Base-by-base conservation (phyloP, 805 yeast species). In the Yamadazyma nakazawae region DNA sequence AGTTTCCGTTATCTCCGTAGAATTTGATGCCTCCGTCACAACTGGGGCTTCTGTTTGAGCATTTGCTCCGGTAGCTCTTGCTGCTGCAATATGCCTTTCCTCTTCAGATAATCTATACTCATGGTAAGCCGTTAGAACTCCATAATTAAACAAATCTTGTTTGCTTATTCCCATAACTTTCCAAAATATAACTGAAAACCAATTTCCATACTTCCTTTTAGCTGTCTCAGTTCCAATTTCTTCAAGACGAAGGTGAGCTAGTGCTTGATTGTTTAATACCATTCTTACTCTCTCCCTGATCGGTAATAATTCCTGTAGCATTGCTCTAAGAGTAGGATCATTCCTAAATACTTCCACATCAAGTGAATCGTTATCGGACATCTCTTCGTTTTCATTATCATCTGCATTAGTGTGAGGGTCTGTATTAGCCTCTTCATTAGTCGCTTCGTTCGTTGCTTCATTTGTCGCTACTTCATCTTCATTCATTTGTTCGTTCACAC, bases 91-190 rank as follows among this genome's bases (percentile, higher is more conserved):
- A 16, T 16, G 16, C 19, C 48, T 36, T 24, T 51, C 31, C 21
- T 49, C 54, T 37, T 53, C 53, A 4, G 44, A 53, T 11, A 49
- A 17, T 34, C 60, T 30, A 40, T 48, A 53, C 28, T 46, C 46
- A 28, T 48, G 54, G 31, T 54, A 53, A 10, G 51, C 34, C 10
- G 52, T 54, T 16, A 58, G 21, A 26, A 81, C 80, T 13, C 77
- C 79, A 67, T 80, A 76, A 58, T 79, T 68, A 55, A 71, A 74
- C 44, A 83, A 54, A 50, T 82, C 81, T 8, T 59, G 53, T 41
- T 57, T 67, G 2, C 73, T 55, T 31, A 83, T 69, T 0, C 86
- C 85, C 83, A 83, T 78, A 4, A 78, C 21, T 34, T 59, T 60
- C 85, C 86, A 82, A 58, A 78, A 78, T 0, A 75, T 13, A 50